These are phyloP conservation scores for Claviceps quebecensis DNA, from an alignment of 2,329 filamentous ascomycete species.

Conservation along the genomic window DNA sequence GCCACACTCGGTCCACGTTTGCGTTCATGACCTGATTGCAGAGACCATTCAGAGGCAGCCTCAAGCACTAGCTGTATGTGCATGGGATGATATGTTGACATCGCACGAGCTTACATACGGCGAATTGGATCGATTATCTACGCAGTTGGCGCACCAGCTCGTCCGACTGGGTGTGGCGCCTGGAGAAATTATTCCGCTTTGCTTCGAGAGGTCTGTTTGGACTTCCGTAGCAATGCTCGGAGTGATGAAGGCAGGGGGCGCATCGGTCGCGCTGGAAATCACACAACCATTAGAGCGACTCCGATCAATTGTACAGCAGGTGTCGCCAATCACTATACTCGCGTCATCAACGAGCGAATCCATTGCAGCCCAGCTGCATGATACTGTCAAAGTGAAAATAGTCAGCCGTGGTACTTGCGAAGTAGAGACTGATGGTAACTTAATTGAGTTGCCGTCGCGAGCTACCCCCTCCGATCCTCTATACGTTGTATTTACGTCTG, in stretches of 20 bases:
- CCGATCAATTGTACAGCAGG: slow-evolving; percentile 28
- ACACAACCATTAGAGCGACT: slow-evolving; percentile 31
- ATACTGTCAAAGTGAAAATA: neutral
- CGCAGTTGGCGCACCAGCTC: slow-evolving; percentile 26
- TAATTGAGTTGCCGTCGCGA: neutral
- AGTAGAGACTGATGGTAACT: neutral
- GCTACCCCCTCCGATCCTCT: neutral
- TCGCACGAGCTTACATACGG: slow-evolving; percentile 25
- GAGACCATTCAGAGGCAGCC: slow-evolving; percentile 23
- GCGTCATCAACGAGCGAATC: neutral
- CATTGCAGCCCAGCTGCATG: neutral
- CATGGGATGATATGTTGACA: slow-evolving; percentile 29
- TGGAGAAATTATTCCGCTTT: slow-evolving; percentile 32
- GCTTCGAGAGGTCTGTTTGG: slow-evolving; percentile 36
- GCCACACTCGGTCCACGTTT: slow-evolving; percentile 24
- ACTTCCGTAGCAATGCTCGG: slow-evolving; percentile 30
- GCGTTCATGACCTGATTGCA: slow-evolving; percentile 33
- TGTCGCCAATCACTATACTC: neutral
- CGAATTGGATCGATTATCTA: slow-evolving; percentile 29
- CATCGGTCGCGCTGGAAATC: slow-evolving; percentile 33
- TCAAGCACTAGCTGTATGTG: slow-evolving; percentile 28
- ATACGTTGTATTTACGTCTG: neutral
- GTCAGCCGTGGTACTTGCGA: neutral
- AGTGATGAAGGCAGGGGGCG: slow-evolving; percentile 34
- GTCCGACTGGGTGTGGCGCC: slow-evolving; percentile 19